Evolutionary conservation across 352 stramenopile species (phyloP), one percentile per base, ranked within the genome.

Genomic region (Halophytophthora polymorphica): DNA sequence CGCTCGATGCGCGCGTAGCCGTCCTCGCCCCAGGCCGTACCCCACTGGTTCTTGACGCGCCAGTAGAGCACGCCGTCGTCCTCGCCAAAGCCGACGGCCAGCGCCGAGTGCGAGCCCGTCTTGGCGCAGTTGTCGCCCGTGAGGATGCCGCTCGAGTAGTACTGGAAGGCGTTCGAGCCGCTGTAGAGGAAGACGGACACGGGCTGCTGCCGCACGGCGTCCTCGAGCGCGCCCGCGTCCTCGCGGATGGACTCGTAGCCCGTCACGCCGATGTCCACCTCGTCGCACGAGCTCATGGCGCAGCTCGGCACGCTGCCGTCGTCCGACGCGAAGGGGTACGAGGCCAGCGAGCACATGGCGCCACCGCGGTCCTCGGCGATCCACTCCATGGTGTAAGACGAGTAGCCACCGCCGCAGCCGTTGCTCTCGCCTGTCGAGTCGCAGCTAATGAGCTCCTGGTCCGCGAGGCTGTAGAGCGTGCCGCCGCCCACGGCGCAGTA

Each of bases 21-120:
- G 11, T 69, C 37, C 48, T 90, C 80, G 22, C 82, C 79, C 79
- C 81, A 92, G 3, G 56, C 52, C 2, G 68, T 73, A 4, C 81
- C 81, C 77, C 78, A 91, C 50, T 82, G 76, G 57, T 91, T 91
- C 59, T 87, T 86, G 41, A 90, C 64, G 40, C 75, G 77, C 73
- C 73, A 82, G 53, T 79, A 83, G 2, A 47, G 28, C n/a, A 71
- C 19, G 12, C 66, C 64, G 19, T 80, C 71, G n/a, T 76, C 71
- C 29, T 72, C 64, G 21, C 73, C 71, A 36, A 80, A 88, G 7
- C 81, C 81, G n/a, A 91, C 76, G 0, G 66, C 69, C 1, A 91
- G 61, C 0, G 64, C 78, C 33, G 75, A 83, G 51, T 84, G 69
- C n/a, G 65, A 64, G 22, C 77, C 77, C 2, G 55, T 66, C 58